These are phyloP conservation scores for Leccinum subspadiceum DNA, from an alignment of 1,284 basidiomycete species.

Conservation along the genomic window DNA sequence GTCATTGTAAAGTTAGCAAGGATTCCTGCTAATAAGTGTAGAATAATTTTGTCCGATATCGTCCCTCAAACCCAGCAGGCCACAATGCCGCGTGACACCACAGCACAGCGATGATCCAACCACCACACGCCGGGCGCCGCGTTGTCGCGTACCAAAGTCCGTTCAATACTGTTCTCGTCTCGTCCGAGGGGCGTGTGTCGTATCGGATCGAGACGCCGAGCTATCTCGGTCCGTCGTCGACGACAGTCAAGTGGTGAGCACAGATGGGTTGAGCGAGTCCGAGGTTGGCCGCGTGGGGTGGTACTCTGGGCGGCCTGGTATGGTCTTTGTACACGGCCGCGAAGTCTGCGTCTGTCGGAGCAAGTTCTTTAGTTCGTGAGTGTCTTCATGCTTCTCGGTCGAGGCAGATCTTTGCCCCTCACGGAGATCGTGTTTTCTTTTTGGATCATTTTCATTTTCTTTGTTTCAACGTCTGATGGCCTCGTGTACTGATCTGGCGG, in stretches of 20 bases:
- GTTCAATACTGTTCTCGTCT: slow-evolving; percentile 32
- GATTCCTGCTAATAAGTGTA: not conserved
- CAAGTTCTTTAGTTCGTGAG: slow-evolving; percentile 34
- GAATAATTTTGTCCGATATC: no score
- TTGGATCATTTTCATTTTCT: not conserved
- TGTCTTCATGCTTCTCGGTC: not conserved
- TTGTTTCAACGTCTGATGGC: not conserved
- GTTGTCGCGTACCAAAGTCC: slow-evolving; percentile 6
- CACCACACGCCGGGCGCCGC: no score
- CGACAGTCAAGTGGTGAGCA: slow-evolving; percentile 26
- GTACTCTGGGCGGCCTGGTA: slow-evolving; percentile 30
- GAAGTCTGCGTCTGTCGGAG: slow-evolving; percentile 24
- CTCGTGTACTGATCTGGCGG: not conserved
- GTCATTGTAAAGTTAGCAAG: no score
- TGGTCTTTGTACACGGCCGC: slow-evolving; percentile 30
- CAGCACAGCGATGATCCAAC: no score
- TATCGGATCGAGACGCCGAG: slow-evolving; percentile 32
- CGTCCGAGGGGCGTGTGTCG: slow-evolving; percentile 27
- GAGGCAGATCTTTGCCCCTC: not conserved
- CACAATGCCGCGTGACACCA: no score
- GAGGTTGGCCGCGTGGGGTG: slow-evolving; percentile 30
- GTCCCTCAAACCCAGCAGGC: no score
- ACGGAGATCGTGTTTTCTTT: not conserved
- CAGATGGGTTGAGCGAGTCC: slow-evolving; percentile 25
- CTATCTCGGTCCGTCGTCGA: slow-evolving; percentile 13